phyloP scores from a whole-genome alignment of 169 alveolate genomes.

The Cryptosporidium ryanae region DNA sequence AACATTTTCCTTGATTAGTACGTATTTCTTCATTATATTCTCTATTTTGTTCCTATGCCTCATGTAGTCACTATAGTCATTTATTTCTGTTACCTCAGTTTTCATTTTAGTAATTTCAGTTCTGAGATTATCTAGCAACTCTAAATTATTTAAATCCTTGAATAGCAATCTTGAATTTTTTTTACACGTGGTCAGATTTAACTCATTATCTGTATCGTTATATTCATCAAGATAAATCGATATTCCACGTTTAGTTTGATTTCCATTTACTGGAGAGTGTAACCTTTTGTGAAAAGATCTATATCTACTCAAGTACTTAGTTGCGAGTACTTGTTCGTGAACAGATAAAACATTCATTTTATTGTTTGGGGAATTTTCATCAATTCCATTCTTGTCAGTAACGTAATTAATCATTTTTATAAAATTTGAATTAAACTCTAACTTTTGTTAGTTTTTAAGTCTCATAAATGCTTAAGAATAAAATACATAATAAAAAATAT shows the following conservation, averaged over 20 bases:
- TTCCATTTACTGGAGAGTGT: slow-evolving; percentile 19
- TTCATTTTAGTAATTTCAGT: not conserved
- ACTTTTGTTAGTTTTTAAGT: too few relatives aligned
- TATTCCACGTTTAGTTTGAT: slow-evolving; percentile 24
- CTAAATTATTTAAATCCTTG: not conserved
- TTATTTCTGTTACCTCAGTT: not conserved
- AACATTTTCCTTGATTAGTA: not conserved
- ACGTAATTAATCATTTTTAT: too few relatives aligned
- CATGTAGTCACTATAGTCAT: not conserved
- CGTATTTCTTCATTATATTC: slow-evolving; percentile 1
- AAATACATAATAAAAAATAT: too few relatives aligned
- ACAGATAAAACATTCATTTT: slow-evolving; percentile 30
- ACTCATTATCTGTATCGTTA: not conserved
- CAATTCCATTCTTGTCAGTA: too few relatives aligned
- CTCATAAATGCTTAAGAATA: too few relatives aligned
- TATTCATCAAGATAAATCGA: slow-evolving; percentile 30
- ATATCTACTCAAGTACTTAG: slow-evolving; percentile 53
- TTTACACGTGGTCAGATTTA: too few relatives aligned
- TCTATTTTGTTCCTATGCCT: slow-evolving; percentile 1
- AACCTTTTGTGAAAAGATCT: slow-evolving; percentile 34
- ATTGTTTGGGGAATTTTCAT: too few relatives aligned
- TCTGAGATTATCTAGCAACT: not conserved
- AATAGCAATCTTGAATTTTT: not conserved
- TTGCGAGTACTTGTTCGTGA: slow-evolving; percentile 60
- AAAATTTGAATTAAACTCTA: too few relatives aligned